Percentiles rank a stretch among this genome's conserved stretches.
Conservation (phyloP, 1,139 yeast species). For the Kodamaea suecica region DNA sequence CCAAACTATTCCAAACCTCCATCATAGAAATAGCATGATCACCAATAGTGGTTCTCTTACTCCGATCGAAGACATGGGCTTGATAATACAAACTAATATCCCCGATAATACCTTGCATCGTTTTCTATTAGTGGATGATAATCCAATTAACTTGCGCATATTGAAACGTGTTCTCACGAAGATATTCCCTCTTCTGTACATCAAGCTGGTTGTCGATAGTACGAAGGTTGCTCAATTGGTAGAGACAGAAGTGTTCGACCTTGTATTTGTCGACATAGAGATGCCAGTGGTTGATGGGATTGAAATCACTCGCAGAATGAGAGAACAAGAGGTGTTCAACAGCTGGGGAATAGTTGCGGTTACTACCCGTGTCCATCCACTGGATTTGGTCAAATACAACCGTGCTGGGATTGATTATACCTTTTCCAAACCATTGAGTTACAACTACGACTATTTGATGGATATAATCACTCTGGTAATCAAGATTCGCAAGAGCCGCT, state of each 20-base stretch:
- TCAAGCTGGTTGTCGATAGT: conserved; percentile 31
- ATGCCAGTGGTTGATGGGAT: conserved; percentile 46
- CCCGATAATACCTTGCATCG: conserved; percentile 25
- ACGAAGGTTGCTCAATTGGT: conserved; percentile 27
- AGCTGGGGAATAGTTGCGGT: conserved; percentile 41
- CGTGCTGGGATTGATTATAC: conserved; percentile 41
- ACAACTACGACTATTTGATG: conserved; percentile 18
- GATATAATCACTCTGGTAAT: conserved; percentile 19
- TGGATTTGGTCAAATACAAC: conserved; percentile 31
- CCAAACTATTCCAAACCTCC: conserved; percentile 1
- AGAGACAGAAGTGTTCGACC: conserved; percentile 24
- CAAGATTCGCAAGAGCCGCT: background rate
- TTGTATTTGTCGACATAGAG: conserved; percentile 44
- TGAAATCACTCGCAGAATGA: conserved; percentile 33
- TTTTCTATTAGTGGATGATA: conserved; percentile 45
- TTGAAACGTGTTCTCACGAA: conserved; percentile 31
- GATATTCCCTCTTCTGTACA: conserved; percentile 34
- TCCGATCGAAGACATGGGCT: conserved; percentile 10
- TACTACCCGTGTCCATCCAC: conserved; percentile 31
- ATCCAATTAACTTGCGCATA: conserved; percentile 39
- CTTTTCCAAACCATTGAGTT: conserved; percentile 41
- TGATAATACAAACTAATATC: conserved; percentile 9
- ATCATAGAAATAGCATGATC: conserved; percentile 10
- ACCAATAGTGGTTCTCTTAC: conserved; percentile 8
- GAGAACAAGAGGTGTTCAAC: conserved; percentile 16